Percentiles rank a stretch among this genome's conserved stretches.
Conservation (phyloP, 805 yeast genomes). For the Metschnikowia anglica region DNA sequence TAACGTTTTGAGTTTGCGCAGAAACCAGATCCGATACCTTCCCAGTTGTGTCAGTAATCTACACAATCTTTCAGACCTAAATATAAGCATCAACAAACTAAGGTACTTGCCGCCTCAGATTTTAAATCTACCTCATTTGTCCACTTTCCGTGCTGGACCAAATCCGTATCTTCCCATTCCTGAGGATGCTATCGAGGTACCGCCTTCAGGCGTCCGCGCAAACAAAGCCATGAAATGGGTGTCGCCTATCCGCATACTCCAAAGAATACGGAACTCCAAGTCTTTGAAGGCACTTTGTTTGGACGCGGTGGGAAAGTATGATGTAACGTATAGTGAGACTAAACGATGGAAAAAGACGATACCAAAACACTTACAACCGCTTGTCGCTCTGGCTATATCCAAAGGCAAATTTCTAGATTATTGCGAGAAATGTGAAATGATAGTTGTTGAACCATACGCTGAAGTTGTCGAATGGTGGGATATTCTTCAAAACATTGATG, state of each 20-base stretch:
- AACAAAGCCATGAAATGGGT: slow-evolving; percentile 15
- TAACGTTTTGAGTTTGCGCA: slow-evolving; percentile 52
- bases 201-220: slow-evolving; percentile 1
- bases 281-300: slow-evolving; percentile 49
- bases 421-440: slow-evolving; percentile 50
- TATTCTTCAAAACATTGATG: slow-evolving; percentile 44
- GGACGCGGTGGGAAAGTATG: slow-evolving; percentile 49
- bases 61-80: slow-evolving; percentile 46
- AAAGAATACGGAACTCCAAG: slow-evolving; percentile 32
- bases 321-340: slow-evolving; percentile 54
- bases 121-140: slow-evolving; percentile 42
- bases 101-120: slow-evolving; percentile 54
- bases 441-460: slow-evolving; percentile 56
- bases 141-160: slow-evolving; percentile 54
- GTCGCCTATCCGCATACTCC: slow-evolving; percentile 29
- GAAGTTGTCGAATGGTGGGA: slow-evolving; percentile 71
- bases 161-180: slow-evolving; percentile 41
- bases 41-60: slow-evolving; percentile 24
- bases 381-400: slow-evolving; percentile 52
- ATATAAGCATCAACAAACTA: slow-evolving; percentile 52
- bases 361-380: slow-evolving; percentile 44
- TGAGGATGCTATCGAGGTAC: slow-evolving; percentile 25
- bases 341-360: slow-evolving; percentile 51
- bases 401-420: slow-evolving; percentile 51
- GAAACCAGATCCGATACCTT: slow-evolving; percentile 33